Evolutionary conservation across 2,329 filamentous ascomycete genomes (phyloP).

Genomic region (Ceratocystis harringtonii): DNA sequence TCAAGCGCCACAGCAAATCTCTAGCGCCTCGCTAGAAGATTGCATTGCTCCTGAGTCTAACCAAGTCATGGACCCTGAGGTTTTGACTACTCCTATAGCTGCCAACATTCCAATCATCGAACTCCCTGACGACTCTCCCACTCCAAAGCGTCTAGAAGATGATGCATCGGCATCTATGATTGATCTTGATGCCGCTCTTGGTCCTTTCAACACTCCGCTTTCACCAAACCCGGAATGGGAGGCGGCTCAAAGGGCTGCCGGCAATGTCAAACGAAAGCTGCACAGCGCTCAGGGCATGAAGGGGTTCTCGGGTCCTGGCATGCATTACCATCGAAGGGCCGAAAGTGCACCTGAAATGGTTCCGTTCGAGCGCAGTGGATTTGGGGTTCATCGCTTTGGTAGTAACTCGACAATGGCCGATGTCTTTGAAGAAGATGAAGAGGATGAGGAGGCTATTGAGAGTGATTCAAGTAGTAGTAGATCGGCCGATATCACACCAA

Average conservation of each 20-base stretch:
- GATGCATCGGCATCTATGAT: conserved; percentile 69
- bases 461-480: conserved; percentile 16
- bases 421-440: conserved; percentile 66
- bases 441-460: conserved; percentile 28
- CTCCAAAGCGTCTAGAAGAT: conserved; percentile 27
- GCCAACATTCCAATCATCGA: conserved; percentile 21
- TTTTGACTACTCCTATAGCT: conserved; percentile 1
- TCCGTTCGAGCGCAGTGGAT: conserved; percentile 49
- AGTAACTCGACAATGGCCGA: conserved; percentile 67
- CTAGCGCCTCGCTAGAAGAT: conserved; percentile 13
- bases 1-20: conserved; percentile 17
- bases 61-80: conserved; percentile 16
- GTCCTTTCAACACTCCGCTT: conserved; percentile 74
- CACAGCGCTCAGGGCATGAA: conserved; percentile 63
- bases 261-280: conserved; percentile 47
- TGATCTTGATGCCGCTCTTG: conserved; percentile 83
- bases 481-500: conserved; percentile 15
- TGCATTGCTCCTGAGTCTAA: conserved; percentile 13
- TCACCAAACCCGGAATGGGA: conserved; percentile 50
- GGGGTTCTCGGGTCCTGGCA: conserved; percentile 51
- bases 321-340: conserved; percentile 62
- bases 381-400: conserved; percentile 45
- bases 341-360: conserved; percentile 69
- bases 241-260: conserved; percentile 44
- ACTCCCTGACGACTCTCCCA: conserved; percentile 10